These are phyloP conservation scores for Stachybotrys echinatus DNA, from an alignment of 2,329 filamentous ascomycete species.

Conservation along the genomic window DNA sequence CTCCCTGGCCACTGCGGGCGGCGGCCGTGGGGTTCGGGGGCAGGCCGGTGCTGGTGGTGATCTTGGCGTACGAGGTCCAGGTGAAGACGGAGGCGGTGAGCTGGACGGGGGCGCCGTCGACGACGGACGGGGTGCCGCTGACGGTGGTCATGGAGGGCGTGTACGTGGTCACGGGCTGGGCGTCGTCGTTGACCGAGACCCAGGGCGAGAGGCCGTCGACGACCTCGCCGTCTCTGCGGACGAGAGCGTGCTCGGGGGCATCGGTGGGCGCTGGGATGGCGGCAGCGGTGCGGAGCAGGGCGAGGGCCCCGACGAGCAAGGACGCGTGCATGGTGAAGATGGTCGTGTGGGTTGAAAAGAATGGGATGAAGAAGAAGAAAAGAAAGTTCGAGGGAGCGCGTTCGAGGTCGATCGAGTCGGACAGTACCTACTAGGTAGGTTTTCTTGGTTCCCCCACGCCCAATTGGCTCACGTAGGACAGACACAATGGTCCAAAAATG, in stretches of 20 bases:
- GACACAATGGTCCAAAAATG: too few species aligned
- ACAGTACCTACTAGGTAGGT: too few species aligned
- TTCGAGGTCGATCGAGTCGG: neutral
- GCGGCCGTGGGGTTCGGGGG: constrained; percentile 39
- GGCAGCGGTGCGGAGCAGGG: constrained; percentile 17
- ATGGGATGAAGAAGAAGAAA: neutral
- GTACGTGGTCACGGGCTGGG: constrained; percentile 37
- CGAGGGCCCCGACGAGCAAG: constrained; percentile 19
- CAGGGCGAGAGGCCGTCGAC: constrained; percentile 35
- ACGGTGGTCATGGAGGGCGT: constrained; percentile 44
- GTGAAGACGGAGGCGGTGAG: constrained; percentile 39
- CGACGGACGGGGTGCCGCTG: constrained; percentile 33
- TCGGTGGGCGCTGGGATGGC: constrained; percentile 21
- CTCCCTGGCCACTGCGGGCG: constrained; percentile 34
- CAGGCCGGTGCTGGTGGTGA: constrained; percentile 35
- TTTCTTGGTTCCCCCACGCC: too few species aligned
- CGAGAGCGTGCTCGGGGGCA: constrained; percentile 13
- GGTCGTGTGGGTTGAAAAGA: neutral
- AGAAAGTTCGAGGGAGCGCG: too few species aligned
- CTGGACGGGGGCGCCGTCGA: constrained; percentile 37
- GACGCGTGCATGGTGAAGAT: constrained; percentile 23
- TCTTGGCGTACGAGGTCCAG: constrained; percentile 25
- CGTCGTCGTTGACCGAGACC: constrained; percentile 45
- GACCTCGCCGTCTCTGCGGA: constrained; percentile 8
- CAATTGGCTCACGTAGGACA: too few species aligned